Conservation (phyloP, 768 basidiomycete species). For the Xerocomellus amylosporus region DNA sequence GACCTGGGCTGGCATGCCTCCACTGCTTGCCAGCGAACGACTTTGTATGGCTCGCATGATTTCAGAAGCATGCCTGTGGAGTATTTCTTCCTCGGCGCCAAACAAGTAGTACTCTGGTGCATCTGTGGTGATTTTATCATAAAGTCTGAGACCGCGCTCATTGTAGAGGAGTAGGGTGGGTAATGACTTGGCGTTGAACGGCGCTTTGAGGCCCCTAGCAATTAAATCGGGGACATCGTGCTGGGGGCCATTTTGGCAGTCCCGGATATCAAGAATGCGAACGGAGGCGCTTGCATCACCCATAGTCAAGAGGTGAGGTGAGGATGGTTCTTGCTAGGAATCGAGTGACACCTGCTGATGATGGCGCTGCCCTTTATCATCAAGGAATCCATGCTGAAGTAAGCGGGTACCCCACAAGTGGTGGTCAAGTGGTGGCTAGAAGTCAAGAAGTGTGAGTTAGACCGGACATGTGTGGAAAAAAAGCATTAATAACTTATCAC, state of each 20-base stretch:
- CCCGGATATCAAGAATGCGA: slow-evolving; percentile 24
- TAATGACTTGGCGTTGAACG: slow-evolving; percentile 55
- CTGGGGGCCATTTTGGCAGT: slow-evolving; percentile 4
- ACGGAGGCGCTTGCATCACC: slow-evolving; percentile 19
- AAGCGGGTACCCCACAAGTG: slow-evolving; percentile 7
- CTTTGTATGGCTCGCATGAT: slow-evolving; percentile 74
- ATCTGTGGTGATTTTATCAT: slow-evolving; percentile 80
- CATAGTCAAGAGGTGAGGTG: slow-evolving; percentile 9
- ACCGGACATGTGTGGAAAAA: neutral
- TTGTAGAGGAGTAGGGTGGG: slow-evolving; percentile 88
- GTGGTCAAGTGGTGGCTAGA: neutral
- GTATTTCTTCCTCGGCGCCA: slow-evolving; percentile 80
- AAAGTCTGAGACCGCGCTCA: slow-evolving; percentile 78
- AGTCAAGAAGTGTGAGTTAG: neutral
- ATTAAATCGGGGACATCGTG: slow-evolving; percentile 47
- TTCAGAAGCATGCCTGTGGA: slow-evolving; percentile 67
- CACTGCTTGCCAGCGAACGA: slow-evolving; percentile 15
- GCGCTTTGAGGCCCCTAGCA: slow-evolving; percentile 52
- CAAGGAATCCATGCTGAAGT: slow-evolving; percentile 11
- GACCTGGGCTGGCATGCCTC: slow-evolving; percentile 44
- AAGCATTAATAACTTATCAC: neutral
- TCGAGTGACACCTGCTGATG: neutral
- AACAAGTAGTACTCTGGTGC: slow-evolving; percentile 89
- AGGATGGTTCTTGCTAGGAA: neutral
- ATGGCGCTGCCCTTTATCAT: neutral